Base-by-base conservation (phyloP, 129 eudicot genomes). In the Heracleum sosnowskyi region DNA sequence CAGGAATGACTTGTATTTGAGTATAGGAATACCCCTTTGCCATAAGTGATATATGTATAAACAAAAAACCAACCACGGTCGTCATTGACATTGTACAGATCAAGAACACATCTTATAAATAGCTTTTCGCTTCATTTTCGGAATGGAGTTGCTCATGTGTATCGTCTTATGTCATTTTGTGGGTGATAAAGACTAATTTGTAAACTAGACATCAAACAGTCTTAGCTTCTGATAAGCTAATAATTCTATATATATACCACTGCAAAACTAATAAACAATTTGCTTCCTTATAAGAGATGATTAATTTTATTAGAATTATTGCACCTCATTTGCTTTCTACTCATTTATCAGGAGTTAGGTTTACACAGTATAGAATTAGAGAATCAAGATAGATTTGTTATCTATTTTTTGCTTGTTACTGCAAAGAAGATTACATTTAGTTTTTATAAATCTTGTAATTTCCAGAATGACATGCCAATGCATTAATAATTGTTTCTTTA, bases 1-100 rank as follows among this genome's bases (percentile, higher is more conserved):
- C 97, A 4, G 97, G 99, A 42, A 96, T 89, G 26, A 88, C 85
- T 53, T 87, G 96, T 72, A 90, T 92, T 86, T 92, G 91, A 85
- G 87, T 62, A 77, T 81, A 84, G 36, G 96, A 87, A 44, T 88
- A 89, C 29, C 95, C 99, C 83, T 90, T 96, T 24, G 88, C 87
- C 79, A 88, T 79, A 16, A 95, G 88, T 9, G 89, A 82, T 24
- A 95, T 78, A 83, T 95, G 98, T 81, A 87, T 84, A 82, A 95
- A 88, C 84, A 95, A 69, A 36, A 88, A 89, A 28, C 98, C 98
- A 0, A 95, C 82, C 35, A 95, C 93, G 66, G 86, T 84, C 20
- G 98, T 87, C 97, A 95, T 95, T 33, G 92, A 85, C 75, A 86
- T 68, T 44, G 94, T 83, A 81, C 98, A 90, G 37, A 91, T 91